phyloP scores from a whole-genome alignment of 2,329 filamentous ascomycete genomes.

The Nothomitra cinnamomea region DNA sequence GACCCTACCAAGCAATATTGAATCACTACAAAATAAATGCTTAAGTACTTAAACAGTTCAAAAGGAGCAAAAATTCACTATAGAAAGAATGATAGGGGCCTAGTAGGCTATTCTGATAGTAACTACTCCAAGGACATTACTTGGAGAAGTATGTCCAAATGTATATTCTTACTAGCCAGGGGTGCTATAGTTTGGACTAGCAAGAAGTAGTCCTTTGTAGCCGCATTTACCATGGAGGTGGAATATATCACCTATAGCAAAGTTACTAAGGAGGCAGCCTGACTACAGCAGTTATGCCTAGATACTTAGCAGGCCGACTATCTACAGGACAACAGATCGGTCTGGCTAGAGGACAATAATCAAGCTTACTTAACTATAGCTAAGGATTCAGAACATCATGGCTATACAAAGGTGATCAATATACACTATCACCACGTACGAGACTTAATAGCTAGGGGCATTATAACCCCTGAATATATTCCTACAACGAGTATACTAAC shows the following conservation, averaged over 20 bases:
- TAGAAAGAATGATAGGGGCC: neutral
- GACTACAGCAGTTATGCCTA: too few relatives aligned
- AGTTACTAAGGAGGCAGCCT: slow-evolving; percentile 1
- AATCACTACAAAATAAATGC: neutral
- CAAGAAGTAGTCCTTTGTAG: slow-evolving; percentile 5
- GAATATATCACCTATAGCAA: slow-evolving; percentile 8
- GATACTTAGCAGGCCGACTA: too few relatives aligned
- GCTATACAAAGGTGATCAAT: too few relatives aligned
- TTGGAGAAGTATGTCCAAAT: slow-evolving; percentile 1
- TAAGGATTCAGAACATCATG: too few relatives aligned
- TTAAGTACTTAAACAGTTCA: neutral
- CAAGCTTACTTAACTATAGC: too few relatives aligned
- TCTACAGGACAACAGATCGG: too few relatives aligned
- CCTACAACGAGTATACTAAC: too few relatives aligned
- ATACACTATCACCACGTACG: too few relatives aligned
- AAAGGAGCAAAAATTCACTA: neutral
- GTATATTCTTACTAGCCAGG: slow-evolving; percentile 8
- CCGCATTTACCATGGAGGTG: slow-evolving; percentile 4
- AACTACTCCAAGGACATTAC: neutral
- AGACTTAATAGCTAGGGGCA: too few relatives aligned
- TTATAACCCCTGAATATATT: too few relatives aligned
- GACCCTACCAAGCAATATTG: neutral
- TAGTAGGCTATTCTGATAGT: slow-evolving; percentile 1
- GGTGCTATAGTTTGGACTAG: slow-evolving; percentile 5
- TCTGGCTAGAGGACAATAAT: too few relatives aligned